Conservation (phyloP, 768 basidiomycete genomes). For the Mycena galopus region DNA sequence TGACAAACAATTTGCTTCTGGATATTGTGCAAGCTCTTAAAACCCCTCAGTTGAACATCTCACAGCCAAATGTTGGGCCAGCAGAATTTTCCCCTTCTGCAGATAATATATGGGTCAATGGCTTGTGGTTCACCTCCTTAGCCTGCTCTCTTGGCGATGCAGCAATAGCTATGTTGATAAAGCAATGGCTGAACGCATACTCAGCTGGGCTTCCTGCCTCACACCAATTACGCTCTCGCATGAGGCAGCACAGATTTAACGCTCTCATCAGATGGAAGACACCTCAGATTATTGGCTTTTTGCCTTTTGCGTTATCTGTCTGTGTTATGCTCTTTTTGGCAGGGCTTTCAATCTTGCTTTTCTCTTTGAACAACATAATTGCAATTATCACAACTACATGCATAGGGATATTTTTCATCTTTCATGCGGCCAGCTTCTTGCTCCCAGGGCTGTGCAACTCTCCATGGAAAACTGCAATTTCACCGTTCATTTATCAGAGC, state of each 20-base stretch:
- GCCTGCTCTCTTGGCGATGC: slow-evolving; percentile 29
- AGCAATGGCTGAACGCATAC: slow-evolving; percentile 33
- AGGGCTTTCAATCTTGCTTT: slow-evolving; percentile 37
- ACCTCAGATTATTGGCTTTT: slow-evolving; percentile 33
- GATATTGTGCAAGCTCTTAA: slow-evolving; percentile 19
- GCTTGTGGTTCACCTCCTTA: slow-evolving; percentile 29
- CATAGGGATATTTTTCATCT: slow-evolving; percentile 28
- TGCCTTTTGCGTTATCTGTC: slow-evolving; percentile 36
- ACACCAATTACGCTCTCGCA: slow-evolving; percentile 24
- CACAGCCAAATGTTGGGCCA: slow-evolving; percentile 18
- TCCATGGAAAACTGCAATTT: slow-evolving; percentile 40
- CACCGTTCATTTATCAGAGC: slow-evolving; percentile 30
- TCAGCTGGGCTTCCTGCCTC: slow-evolving; percentile 28
- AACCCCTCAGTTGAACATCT: slow-evolving; percentile 8
- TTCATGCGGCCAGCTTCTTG: slow-evolving; percentile 35
- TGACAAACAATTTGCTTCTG: slow-evolving; percentile 19
- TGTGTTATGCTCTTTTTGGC: slow-evolving; percentile 39
- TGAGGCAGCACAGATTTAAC: slow-evolving; percentile 29
- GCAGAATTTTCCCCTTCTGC: slow-evolving; percentile 17
- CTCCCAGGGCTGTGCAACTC: slow-evolving; percentile 38
- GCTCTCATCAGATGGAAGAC: slow-evolving; percentile 32
- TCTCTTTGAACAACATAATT: slow-evolving; percentile 31
- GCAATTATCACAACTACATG: slow-evolving; percentile 31
- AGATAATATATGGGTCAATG: slow-evolving; percentile 29
- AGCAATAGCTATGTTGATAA: slow-evolving; percentile 29